Percentiles rank a stretch among this genome's conserved stretches.
phyloP scores from a whole-genome alignment of 2,329 filamentous ascomycete genomes.

The Acrodontium crateriforme region DNA sequence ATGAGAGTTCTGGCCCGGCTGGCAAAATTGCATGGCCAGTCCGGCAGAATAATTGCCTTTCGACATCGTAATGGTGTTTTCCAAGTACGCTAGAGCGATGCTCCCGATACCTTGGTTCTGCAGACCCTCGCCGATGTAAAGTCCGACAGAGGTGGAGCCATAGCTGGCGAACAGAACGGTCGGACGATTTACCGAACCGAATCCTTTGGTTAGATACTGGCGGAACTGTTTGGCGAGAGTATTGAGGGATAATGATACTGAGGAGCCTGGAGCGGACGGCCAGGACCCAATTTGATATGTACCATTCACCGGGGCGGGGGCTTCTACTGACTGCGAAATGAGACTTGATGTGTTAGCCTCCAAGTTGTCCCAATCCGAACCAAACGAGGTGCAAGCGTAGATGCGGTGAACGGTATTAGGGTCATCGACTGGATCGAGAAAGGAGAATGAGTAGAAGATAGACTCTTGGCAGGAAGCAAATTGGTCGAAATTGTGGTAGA shows the following conservation, averaged over 20 bases:
- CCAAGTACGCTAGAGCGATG: background rate
- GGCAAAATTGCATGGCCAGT: background rate
- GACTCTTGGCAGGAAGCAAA: background rate
- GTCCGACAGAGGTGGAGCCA: background rate
- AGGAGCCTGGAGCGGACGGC: background rate
- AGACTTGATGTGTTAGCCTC: background rate
- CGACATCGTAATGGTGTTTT: background rate
- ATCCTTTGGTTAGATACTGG: background rate
- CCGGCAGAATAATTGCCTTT: background rate
- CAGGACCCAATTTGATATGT: background rate
- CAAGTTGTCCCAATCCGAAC: background rate
- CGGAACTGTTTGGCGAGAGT: background rate
- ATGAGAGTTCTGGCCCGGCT: background rate
- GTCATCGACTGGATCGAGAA: background rate
- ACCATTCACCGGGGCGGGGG: no score
- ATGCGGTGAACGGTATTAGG: background rate
- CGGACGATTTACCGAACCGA: background rate
- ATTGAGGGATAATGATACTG: background rate
- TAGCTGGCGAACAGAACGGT: background rate
- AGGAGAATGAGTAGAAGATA: background rate
- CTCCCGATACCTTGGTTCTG: background rate
- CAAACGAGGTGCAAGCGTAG: background rate
- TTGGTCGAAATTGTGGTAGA: slow-evolving; percentile 1
- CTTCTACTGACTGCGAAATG: no score
- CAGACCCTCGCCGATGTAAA: background rate